Conservation (phyloP, 805 yeast species). For the Saturnispora besseyi region DNA sequence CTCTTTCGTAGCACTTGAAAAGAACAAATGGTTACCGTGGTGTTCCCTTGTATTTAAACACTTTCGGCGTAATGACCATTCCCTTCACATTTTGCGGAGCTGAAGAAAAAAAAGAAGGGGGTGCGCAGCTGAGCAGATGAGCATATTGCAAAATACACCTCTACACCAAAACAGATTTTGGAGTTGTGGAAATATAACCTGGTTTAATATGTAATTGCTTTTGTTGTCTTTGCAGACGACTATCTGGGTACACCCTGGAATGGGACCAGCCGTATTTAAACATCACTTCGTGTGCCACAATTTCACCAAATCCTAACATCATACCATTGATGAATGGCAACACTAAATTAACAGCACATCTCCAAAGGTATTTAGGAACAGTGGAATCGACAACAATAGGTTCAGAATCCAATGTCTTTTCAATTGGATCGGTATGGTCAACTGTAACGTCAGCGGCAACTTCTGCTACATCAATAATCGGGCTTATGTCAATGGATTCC, state of each 20-base stretch:
- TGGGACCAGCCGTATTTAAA: conserved; percentile 69
- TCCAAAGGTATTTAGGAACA: conserved; percentile 26
- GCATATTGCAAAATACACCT: neutral
- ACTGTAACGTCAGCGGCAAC: neutral
- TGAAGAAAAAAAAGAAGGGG: neutral
- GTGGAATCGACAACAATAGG: neutral
- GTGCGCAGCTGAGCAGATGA: conserved; percentile 2
- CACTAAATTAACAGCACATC: conserved; percentile 64
- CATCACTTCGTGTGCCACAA: conserved; percentile 87
- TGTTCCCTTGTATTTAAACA: neutral
- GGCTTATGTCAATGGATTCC: neutral
- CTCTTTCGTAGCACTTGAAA: neutral
- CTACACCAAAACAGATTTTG: neutral
- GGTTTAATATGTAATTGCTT: neutral
- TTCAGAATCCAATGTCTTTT: neutral
- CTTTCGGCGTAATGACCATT: conserved; percentile 5
- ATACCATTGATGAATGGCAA: conserved; percentile 88
- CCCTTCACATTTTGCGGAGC: neutral
- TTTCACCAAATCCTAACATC: conserved; percentile 95
- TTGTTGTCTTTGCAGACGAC: neutral
- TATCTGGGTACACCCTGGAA: conserved; percentile 41
- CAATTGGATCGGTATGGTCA: neutral
- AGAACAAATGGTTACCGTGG: neutral
- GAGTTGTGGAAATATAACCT: neutral
- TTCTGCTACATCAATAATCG: neutral